Conservation (phyloP, 371 early-diverging fungal species). For the Apophysomyces variabilis region DNA sequence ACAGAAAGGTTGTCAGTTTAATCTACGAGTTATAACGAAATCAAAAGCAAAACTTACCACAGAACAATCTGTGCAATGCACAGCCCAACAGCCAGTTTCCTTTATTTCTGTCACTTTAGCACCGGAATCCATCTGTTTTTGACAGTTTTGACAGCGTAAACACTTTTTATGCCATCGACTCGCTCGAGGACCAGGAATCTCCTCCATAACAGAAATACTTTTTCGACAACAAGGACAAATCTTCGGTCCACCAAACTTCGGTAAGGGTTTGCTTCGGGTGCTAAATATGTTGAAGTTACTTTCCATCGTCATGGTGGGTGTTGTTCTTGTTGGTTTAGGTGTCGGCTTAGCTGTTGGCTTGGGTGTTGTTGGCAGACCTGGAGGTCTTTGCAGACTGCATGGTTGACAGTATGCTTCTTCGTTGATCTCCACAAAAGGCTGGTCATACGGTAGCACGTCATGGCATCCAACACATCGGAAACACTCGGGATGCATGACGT, state of each 20-base stretch:
- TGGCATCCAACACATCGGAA: slow-evolving; percentile 51
- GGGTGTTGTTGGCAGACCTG: slow-evolving; percentile 17
- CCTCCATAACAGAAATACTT: slow-evolving; percentile 61
- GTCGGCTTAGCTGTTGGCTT: too few species aligned
- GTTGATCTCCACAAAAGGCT: slow-evolving; percentile 63
- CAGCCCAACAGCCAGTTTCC: slow-evolving; percentile 35
- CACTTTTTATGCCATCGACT: slow-evolving; percentile 70
- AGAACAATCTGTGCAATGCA: slow-evolving; percentile 55
- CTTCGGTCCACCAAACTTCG: slow-evolving; percentile 60
- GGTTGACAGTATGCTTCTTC: slow-evolving; percentile 59
- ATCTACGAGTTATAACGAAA: too few species aligned
- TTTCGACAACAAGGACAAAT: slow-evolving; percentile 57
- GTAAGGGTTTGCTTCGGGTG: slow-evolving; percentile 27
- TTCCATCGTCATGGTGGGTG: slow-evolving; percentile 1
- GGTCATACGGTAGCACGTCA: slow-evolving; percentile 54
- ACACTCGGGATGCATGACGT: slow-evolving; percentile 54
- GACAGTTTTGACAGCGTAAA: slow-evolving; percentile 53
- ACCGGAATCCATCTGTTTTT: slow-evolving; percentile 61
- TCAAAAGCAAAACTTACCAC: slow-evolving; percentile 27
- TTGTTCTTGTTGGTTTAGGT: background rate
- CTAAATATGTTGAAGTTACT: slow-evolving; percentile 14
- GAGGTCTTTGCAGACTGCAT: slow-evolving; percentile 31
- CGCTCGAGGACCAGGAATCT: slow-evolving; percentile 58
- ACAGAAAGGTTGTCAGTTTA: background rate
- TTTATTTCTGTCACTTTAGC: slow-evolving; percentile 50